A percentile compares a stretch with the other conserved stretches of the same genome.
These are phyloP conservation scores for Coemansia sp. DNA, from an alignment of 192 early-diverging fungal genomes.

Conservation along the genomic window DNA sequence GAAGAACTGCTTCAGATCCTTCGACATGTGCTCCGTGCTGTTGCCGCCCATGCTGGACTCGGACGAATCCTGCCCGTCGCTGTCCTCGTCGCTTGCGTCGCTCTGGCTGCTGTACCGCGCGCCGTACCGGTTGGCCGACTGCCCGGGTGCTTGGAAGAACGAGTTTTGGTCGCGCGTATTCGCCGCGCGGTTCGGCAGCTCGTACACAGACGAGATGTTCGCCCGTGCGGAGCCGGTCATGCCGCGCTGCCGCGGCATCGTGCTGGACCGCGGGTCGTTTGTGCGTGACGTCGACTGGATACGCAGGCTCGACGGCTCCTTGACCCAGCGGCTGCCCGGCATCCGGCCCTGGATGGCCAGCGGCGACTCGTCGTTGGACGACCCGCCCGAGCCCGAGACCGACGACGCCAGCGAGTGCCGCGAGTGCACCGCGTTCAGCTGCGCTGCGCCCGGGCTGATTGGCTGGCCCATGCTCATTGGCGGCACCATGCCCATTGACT, in stretches of 20 bases:
- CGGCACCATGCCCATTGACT: neutral
- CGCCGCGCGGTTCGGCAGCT: constrained; percentile 40
- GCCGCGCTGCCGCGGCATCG: constrained; percentile 48
- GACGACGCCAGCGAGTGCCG: constrained; percentile 51
- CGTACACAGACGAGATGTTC: constrained; percentile 43
- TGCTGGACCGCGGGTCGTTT: constrained; percentile 23
- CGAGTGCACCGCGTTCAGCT: constrained; percentile 30
- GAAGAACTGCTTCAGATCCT: constrained; percentile 47
- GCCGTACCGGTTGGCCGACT: constrained; percentile 10
- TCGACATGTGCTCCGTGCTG: constrained; percentile 18
- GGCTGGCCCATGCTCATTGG: constrained; percentile 2
- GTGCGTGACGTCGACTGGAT: constrained; percentile 21
- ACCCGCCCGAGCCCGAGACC: constrained; percentile 37
- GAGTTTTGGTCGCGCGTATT: neutral
- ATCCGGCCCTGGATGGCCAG: constrained; percentile 38
- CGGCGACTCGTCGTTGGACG: constrained; percentile 39
- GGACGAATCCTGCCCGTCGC: constrained; percentile 3
- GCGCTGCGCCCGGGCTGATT: constrained; percentile 14
- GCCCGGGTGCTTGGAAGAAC: constrained; percentile 7
- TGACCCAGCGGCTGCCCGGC: constrained; percentile 47
- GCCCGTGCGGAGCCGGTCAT: constrained; percentile 22
- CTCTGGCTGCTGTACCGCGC: constrained; percentile 22
- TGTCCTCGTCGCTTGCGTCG: constrained; percentile 21
- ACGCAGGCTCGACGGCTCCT: constrained; percentile 47
- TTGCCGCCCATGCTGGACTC: constrained; percentile 3